These are phyloP conservation scores for Talaromyces marneffei DNA, from an alignment of 2,329 filamentous ascomycete species.

Conservation along the genomic window DNA sequence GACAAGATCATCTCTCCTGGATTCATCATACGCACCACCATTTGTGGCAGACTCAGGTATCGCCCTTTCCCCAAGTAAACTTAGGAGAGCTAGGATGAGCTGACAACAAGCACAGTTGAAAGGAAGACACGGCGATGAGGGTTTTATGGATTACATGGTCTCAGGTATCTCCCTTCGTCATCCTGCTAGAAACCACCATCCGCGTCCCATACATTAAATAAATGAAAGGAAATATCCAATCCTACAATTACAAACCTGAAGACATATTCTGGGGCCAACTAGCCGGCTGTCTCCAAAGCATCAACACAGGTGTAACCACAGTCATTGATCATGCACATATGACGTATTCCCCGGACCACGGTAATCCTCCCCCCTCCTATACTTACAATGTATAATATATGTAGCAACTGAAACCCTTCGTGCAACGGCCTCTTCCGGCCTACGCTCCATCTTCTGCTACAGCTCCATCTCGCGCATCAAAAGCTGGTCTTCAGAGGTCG, in stretches of 20 bases:
- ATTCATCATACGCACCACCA: constrained; percentile 10
- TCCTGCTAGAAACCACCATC: too few species aligned
- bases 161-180: neutral
- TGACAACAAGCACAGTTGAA: neutral
- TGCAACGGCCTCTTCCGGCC: constrained; percentile 1
- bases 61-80: too few species aligned
- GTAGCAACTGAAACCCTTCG: neutral
- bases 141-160: constrained; percentile 6
- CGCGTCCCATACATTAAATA: neutral
- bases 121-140: constrained; percentile 4
- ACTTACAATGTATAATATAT: neutral
- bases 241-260: neutral
- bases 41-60: constrained; percentile 11
- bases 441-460: constrained; percentile 9
- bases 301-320: constrained; percentile 5
- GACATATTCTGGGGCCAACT: constrained; percentile 13
- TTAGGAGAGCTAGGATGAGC: neutral
- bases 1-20: constrained; percentile 9
- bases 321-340: constrained; percentile 12
- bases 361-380: neutral
- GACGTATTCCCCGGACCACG: neutral
- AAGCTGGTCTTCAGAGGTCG: neutral
- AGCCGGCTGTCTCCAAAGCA: constrained; percentile 2
- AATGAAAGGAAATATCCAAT: constrained; percentile 2
- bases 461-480: neutral